Conservation (phyloP, 2,329 filamentous ascomycete species). For the Lecanicillium sp. region DNA sequence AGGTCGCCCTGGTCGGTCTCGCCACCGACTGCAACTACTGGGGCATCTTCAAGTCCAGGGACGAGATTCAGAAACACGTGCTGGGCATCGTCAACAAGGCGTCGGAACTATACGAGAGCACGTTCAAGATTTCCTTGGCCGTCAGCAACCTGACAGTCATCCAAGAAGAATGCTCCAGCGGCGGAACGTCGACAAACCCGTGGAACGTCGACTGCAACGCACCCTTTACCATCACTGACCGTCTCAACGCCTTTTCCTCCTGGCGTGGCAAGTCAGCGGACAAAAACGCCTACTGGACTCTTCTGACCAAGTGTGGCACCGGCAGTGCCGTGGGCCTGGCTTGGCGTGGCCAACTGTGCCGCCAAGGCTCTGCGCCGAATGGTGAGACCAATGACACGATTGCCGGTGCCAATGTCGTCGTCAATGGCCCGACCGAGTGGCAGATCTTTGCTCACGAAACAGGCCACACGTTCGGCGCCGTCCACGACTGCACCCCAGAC, state of each 20-base stretch:
- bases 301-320: conserved; percentile 76
- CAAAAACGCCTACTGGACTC: conserved; percentile 86
- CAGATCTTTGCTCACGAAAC: conserved; percentile 93
- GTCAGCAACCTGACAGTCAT: conserved; percentile 80
- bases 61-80: conserved; percentile 63
- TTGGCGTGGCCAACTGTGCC: conserved; percentile 86
- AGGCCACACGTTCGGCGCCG: conserved; percentile 90
- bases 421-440: conserved; percentile 80
- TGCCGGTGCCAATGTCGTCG: conserved; percentile 82
- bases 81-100: conserved; percentile 81
- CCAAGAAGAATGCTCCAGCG: conserved; percentile 66
- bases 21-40: conserved; percentile 92
- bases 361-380: conserved; percentile 49
- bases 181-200: conserved; percentile 57
- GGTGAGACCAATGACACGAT: conserved; percentile 62
- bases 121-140: conserved; percentile 92
- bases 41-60: conserved; percentile 59
- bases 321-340: conserved; percentile 82
- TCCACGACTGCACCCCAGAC: conserved; percentile 77
- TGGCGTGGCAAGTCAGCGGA: conserved; percentile 80
- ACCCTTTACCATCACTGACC: conserved; percentile 61
- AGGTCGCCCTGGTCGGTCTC: conserved; percentile 84
- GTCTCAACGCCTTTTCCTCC: conserved; percentile 78
- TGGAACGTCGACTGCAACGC: conserved; percentile 78
- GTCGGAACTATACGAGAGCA: conserved; percentile 79